These are phyloP conservation scores for Sporothrix luriei DNA, from an alignment of 2,329 filamentous ascomycete species.

Conservation along the genomic window DNA sequence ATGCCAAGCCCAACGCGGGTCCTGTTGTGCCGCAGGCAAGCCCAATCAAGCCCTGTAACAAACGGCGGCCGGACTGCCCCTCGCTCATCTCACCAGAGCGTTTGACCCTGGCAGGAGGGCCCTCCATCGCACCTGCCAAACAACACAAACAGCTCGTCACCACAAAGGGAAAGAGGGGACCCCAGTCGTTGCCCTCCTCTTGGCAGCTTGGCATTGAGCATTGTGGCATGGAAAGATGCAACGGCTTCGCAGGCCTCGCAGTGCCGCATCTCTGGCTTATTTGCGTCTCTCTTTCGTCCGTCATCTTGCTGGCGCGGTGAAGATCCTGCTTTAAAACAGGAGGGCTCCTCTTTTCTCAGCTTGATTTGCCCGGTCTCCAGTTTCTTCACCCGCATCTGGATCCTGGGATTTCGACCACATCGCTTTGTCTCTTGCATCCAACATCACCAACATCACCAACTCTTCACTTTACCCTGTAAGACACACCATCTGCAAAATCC, in stretches of 20 bases:
- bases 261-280: not conserved
- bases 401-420: not conserved
- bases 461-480: not conserved
- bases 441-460: conserved; percentile 15
- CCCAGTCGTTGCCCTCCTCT: conserved; percentile 31
- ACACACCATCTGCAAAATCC: too few relatives aligned
- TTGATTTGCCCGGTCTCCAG: not conserved
- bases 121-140: conserved; percentile 3
- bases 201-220: conserved; percentile 35
- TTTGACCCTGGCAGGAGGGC: not conserved
- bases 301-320: conserved; percentile 6
- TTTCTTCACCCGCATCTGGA: conserved; percentile 10
- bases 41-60: conserved; percentile 24
- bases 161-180: conserved; percentile 34
- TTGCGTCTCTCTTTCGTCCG: not conserved
- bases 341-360: conserved; percentile 20
- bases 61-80: conserved; percentile 20
- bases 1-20: conserved; percentile 32
- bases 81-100: conserved; percentile 18
- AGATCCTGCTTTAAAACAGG: conserved; percentile 9
- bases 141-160: conserved; percentile 24
- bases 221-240: not conserved
- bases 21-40: conserved; percentile 10
- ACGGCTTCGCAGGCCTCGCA: conserved; percentile 26
- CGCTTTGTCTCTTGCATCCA: not conserved